Percentiles rank a stretch among this genome's conserved stretches.
phyloP scores from a whole-genome alignment of 108 stramenopile genomes.

The Hondaea fermentalgiana region DNA sequence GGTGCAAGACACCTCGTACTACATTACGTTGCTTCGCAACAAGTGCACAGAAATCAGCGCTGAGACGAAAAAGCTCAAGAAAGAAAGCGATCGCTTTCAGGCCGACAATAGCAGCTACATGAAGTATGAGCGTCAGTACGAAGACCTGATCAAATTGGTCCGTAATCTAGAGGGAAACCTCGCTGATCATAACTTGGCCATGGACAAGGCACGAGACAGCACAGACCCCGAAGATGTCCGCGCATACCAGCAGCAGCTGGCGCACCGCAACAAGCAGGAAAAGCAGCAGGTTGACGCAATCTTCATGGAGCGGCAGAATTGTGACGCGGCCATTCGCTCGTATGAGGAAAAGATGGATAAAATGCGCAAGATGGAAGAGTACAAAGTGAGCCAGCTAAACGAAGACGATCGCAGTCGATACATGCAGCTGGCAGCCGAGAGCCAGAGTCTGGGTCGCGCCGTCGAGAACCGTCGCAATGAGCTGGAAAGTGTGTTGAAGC shows the following conservation, averaged over 20 bases:
- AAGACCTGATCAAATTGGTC: conserved; percentile 37
- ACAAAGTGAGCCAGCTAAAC: conserved; percentile 44
- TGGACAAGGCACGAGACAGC: conserved; percentile 51
- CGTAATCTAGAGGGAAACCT: conserved; percentile 49
- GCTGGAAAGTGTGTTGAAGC: neutral
- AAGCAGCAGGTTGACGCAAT: conserved; percentile 45
- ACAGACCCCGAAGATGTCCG: conserved; percentile 53
- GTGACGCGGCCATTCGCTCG: conserved; percentile 32
- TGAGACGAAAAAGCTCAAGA: conserved; percentile 25
- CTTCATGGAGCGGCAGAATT: conserved; percentile 47
- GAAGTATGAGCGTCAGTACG: conserved; percentile 45
- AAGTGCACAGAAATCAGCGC: conserved; percentile 29
- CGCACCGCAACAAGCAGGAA: conserved; percentile 25
- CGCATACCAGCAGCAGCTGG: conserved; percentile 28
- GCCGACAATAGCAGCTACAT: neutral
- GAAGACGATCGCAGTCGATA: conserved; percentile 29
- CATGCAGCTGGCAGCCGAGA: neutral
- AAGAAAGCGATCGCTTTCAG: conserved; percentile 23
- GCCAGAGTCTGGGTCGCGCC: neutral
- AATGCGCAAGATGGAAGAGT: conserved; percentile 35
- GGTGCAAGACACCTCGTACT: conserved; percentile 53
- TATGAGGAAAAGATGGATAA: conserved; percentile 37
- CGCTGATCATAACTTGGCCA: conserved; percentile 61
- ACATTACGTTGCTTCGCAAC: conserved; percentile 44
- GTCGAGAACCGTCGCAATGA: neutral